Conservation (phyloP, 768 basidiomycete genomes). For the Leccinum barrowsii region DNA sequence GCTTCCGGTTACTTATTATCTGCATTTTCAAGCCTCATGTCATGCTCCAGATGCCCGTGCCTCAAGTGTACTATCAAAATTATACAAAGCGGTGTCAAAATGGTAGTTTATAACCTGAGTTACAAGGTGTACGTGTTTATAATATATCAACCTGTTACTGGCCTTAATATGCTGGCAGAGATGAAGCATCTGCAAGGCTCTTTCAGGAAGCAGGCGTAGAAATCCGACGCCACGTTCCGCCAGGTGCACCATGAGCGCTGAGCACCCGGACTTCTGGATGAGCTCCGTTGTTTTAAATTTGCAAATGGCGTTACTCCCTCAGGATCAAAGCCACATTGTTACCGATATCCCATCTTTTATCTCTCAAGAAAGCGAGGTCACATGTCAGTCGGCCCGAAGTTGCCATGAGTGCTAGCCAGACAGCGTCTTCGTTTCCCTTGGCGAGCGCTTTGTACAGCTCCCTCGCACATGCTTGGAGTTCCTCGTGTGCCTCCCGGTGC, state of each 20-base stretch:
- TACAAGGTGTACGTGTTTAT: conserved; percentile 81
- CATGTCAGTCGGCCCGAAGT: conserved; percentile 45
- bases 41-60: conserved; percentile 80
- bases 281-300: neutral
- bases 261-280: neutral
- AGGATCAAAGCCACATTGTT: conserved; percentile 34
- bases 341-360: conserved; percentile 62
- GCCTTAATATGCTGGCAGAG: conserved; percentile 41
- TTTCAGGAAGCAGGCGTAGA: conserved; percentile 82
- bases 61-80: conserved; percentile 97
- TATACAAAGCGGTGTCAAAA: conserved; percentile 88
- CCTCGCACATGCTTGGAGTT: conserved; percentile 66
- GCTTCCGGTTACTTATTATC: conserved; percentile 25
- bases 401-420: conserved; percentile 73
- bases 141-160: neutral
- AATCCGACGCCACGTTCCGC: conserved; percentile 65
- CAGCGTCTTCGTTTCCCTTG: conserved; percentile 68
- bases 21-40: neutral
- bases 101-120: conserved; percentile 90
- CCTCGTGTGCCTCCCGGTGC: conserved; percentile 59
- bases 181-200: conserved; percentile 75
- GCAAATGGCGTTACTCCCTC: conserved; percentile 21
- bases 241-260: conserved; percentile 20
- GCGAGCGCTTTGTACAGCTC: conserved; percentile 61
- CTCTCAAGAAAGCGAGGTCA: conserved; percentile 47